Percentiles rank a stretch among this genome's conserved stretches.
phyloP scores from a whole-genome alignment of 345 rosid species.

The Balakata baccata region DNA sequence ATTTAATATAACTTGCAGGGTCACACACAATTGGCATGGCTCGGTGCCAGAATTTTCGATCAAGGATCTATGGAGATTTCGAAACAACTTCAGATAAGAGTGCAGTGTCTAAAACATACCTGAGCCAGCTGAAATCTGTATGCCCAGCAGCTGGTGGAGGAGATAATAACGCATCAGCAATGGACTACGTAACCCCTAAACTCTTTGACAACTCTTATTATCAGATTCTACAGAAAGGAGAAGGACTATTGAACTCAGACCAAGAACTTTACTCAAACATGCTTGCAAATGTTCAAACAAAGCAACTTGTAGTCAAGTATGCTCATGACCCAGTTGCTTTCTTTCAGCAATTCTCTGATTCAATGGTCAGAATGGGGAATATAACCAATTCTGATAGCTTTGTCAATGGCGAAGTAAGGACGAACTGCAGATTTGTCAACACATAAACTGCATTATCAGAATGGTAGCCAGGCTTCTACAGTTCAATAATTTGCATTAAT shows the following conservation, averaged over 20 bases:
- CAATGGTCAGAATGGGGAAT: conserved; percentile 91
- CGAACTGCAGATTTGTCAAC: conserved; percentile 76
- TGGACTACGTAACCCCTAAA: conserved; percentile 69
- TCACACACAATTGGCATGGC: conserved; percentile 92
- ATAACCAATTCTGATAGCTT: conserved; percentile 60
- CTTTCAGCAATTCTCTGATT: conserved; percentile 73
- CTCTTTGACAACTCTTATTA: conserved; percentile 73
- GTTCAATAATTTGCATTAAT: neutral
- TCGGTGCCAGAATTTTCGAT: conserved; percentile 57
- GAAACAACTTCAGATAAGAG: conserved; percentile 40
- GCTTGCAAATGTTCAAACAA: conserved; percentile 49
- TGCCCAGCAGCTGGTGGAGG: conserved; percentile 64
- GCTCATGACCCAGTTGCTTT: conserved; percentile 61
- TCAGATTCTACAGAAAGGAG: conserved; percentile 50
- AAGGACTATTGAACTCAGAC: conserved; percentile 74
- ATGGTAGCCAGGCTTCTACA: neutral
- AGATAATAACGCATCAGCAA: conserved; percentile 54
- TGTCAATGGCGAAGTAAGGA: conserved; percentile 68
- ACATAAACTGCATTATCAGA: conserved; percentile 33
- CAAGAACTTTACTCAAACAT: conserved; percentile 75
- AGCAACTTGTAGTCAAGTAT: conserved; percentile 52
- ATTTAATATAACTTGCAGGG: too few species aligned
- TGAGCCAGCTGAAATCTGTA: conserved; percentile 37
- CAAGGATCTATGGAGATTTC: conserved; percentile 63
- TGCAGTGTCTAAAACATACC: conserved; percentile 36